phyloP scores from a whole-genome alignment of 2,329 filamentous ascomycete genomes.

The Neocucurbitaria cava region DNA sequence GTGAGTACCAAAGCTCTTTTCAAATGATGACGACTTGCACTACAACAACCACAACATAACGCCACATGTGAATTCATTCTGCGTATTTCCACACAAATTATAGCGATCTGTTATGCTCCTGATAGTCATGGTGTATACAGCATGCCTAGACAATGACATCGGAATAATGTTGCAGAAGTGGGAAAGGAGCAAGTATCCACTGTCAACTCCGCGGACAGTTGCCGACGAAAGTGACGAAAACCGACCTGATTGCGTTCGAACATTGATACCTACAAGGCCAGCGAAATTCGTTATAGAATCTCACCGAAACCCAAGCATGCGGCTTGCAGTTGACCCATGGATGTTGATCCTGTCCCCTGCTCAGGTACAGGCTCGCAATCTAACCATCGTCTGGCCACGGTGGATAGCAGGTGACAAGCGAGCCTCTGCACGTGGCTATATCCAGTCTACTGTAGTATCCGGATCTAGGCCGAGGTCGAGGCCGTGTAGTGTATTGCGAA shows the following conservation, averaged over 20 bases:
- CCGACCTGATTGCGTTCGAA: neutral
- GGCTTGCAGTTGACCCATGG: neutral
- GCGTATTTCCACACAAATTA: neutral
- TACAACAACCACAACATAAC: too few species aligned
- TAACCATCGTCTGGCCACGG: neutral
- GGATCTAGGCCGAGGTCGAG: neutral
- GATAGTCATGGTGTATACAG: too few species aligned
- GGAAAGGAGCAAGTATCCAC: too few species aligned
- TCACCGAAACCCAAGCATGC: neutral
- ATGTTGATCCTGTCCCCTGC: neutral
- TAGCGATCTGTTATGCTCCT: too few species aligned
- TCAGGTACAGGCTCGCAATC: neutral
- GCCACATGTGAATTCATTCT: too few species aligned
- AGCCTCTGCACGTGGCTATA: neutral
- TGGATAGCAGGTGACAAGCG: neutral
- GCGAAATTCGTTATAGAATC: neutral
- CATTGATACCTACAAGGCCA: neutral
- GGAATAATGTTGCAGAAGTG: too few species aligned
- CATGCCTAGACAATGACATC: too few species aligned
- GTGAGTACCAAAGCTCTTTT: too few species aligned
- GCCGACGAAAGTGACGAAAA: too few species aligned
- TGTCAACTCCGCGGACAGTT: neutral
- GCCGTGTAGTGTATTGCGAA: neutral
- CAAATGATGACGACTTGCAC: too few species aligned
- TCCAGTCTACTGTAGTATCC: neutral